Conservation (phyloP, 257 asterid species). For the Salvia miltiorrhiza region DNA sequence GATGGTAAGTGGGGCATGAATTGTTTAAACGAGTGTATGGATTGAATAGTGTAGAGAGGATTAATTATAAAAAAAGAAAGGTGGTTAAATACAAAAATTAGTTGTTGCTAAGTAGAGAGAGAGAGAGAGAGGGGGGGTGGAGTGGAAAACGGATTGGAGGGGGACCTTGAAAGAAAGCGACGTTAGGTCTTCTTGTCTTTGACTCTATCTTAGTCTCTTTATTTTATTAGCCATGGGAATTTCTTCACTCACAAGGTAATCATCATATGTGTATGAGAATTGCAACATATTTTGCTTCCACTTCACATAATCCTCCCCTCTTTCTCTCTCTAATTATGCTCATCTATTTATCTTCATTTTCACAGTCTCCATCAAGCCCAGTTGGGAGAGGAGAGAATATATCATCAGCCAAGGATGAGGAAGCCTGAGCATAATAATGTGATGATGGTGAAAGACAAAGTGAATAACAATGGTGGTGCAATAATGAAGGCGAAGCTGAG, state of each 20-base stretch:
- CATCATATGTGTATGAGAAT: slow-evolving; percentile 57
- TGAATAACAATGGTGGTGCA: not conserved
- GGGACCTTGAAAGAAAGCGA: slow-evolving; percentile 64
- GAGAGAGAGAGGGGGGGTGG: slow-evolving; percentile 29
- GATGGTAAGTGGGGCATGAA: slow-evolving; percentile 47
- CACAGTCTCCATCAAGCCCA: slow-evolving; percentile 54
- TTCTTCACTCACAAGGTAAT: slow-evolving; percentile 98
- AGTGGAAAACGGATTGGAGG: slow-evolving; percentile 96
- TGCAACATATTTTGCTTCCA: slow-evolving; percentile 81
- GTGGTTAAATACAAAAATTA: slow-evolving; percentile 10
- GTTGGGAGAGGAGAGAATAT: slow-evolving; percentile 21
- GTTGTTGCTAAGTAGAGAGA: slow-evolving; percentile 8
- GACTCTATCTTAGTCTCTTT: slow-evolving; percentile 51
- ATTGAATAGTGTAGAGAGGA: not conserved
- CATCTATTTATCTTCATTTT: slow-evolving; percentile 48
- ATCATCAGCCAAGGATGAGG: too few relatives aligned
- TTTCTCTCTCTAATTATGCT: slow-evolving; percentile 36
- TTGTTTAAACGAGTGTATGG: not conserved
- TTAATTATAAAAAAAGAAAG: not conserved
- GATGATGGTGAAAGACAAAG: slow-evolving; percentile 21
- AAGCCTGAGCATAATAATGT: slow-evolving; percentile 25
- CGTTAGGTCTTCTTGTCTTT: slow-evolving; percentile 75
- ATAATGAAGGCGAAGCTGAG: slow-evolving; percentile 40
- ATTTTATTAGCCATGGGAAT: slow-evolving; percentile 30
- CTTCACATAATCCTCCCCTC: slow-evolving; percentile 72